Conservation (phyloP, 805 yeast species). For the Jamesozyma gamospora region DNA sequence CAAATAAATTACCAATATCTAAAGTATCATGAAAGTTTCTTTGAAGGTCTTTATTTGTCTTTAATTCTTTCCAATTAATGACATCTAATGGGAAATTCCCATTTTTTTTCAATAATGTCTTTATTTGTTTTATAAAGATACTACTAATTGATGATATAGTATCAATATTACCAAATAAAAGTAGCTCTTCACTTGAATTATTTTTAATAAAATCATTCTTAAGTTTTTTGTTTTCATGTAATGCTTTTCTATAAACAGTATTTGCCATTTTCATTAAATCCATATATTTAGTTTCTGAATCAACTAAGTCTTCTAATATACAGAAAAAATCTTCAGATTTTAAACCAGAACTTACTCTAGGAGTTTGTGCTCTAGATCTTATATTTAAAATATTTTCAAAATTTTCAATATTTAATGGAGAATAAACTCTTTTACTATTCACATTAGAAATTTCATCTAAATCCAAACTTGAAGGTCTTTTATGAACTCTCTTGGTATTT, state of each 20-base stretch:
- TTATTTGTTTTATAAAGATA: slow-evolving; percentile 19
- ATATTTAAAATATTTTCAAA: slow-evolving; percentile 12
- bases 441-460: slow-evolving; percentile 9
- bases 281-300: slow-evolving; percentile 30
- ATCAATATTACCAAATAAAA: slow-evolving; percentile 37
- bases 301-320: slow-evolving; percentile 23
- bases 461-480: slow-evolving; percentile 22
- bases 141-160: slow-evolving; percentile 32
- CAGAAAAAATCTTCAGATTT: slow-evolving; percentile 9
- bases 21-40: slow-evolving; percentile 4
- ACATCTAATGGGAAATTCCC: slow-evolving; percentile 1
- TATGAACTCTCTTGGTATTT: slow-evolving; percentile 5
- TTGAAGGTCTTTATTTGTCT: slow-evolving; percentile 1
- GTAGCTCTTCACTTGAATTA: slow-evolving; percentile 27
- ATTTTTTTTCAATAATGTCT: not conserved
- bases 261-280: slow-evolving; percentile 24
- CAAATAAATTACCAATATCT: slow-evolving; percentile 25
- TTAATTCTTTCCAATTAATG: slow-evolving; percentile 9
- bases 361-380: slow-evolving; percentile 1
- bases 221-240: slow-evolving; percentile 24
- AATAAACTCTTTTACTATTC: slow-evolving; percentile 25
- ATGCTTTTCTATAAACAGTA: slow-evolving; percentile 27
- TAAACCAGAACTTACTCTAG: not conserved
- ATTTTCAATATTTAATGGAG: slow-evolving; percentile 27
- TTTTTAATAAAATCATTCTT: slow-evolving; percentile 24